phyloP scores from a whole-genome alignment of 225 moss, liverwort and hornwort genomes.

The Asterella californica region DNA sequence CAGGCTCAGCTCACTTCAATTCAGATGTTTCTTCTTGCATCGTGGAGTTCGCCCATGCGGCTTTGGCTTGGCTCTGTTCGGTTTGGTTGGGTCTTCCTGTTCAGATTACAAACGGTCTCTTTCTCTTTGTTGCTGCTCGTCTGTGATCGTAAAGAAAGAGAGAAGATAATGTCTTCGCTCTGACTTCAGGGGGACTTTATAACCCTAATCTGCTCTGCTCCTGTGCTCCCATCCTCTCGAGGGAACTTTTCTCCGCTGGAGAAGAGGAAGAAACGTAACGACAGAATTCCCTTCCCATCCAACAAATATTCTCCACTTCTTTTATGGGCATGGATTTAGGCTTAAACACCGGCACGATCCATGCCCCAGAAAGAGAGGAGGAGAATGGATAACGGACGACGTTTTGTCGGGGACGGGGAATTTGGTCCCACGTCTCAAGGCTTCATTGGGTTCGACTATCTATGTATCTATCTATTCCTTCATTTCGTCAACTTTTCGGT shows the following conservation, averaged over 20 bases:
- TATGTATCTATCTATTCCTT: too few species aligned
- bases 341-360: not conserved
- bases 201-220: not conserved
- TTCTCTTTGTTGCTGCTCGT: not conserved
- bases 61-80: not conserved
- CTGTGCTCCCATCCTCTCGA: not conserved
- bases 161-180: not conserved
- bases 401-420: not conserved
- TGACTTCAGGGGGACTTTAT: not conserved
- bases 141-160: not conserved
- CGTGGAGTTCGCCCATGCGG: not conserved
- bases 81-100: too few species aligned
- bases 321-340: not conserved
- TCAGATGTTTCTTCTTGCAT: not conserved
- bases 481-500: too few species aligned
- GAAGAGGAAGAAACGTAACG: not conserved
- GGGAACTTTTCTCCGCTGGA: not conserved
- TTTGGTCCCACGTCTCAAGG: not conserved
- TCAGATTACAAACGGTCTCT: not conserved
- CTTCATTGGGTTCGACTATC: too few species aligned
- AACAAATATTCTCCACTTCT: not conserved
- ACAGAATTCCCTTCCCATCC: not conserved
- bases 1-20: not conserved
- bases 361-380: too few species aligned
- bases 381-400: too few species aligned